Percentiles rank a stretch among this genome's conserved stretches.
These are phyloP conservation scores for Elaeis guineensis DNA, from an alignment of 176 grass and related monocot species.

Conservation along the genomic window DNA sequence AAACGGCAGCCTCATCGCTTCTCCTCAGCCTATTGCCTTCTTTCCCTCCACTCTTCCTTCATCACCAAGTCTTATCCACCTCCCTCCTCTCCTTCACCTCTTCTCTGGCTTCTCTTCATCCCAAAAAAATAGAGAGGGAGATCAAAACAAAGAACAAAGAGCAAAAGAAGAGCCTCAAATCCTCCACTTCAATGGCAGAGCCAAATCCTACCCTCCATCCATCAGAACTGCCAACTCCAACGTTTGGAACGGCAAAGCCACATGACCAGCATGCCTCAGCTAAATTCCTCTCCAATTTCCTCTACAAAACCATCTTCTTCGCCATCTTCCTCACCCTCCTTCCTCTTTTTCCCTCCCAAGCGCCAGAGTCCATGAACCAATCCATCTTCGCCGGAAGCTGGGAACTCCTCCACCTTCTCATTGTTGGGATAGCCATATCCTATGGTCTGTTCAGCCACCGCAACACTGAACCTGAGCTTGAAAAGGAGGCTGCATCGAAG, in stretches of 20 bases:
- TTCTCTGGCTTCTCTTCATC: too few species aligned
- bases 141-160: too few species aligned
- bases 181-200: background rate
- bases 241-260: background rate
- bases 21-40: background rate
- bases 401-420: slow-evolving; percentile 66
- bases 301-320: slow-evolving; percentile 44
- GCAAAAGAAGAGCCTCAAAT: too few species aligned
- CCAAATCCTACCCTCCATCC: background rate
- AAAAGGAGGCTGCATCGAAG: background rate
- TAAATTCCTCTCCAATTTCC: slow-evolving; percentile 37
- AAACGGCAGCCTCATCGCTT: background rate
- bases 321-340: slow-evolving; percentile 52
- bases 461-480: slow-evolving; percentile 31
- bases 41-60: background rate
- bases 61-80: background rate
- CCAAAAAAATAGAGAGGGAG: too few species aligned
- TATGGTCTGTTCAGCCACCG: slow-evolving; percentile 74
- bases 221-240: background rate
- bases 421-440: slow-evolving; percentile 64
- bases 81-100: background rate
- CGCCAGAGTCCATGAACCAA: slow-evolving; percentile 24
- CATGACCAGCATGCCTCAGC: background rate
- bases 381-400: slow-evolving; percentile 33
- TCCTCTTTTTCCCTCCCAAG: slow-evolving; percentile 37